Base-by-base conservation (phyloP, 306 rosid genomes). In the Medicago ruthenica region DNA sequence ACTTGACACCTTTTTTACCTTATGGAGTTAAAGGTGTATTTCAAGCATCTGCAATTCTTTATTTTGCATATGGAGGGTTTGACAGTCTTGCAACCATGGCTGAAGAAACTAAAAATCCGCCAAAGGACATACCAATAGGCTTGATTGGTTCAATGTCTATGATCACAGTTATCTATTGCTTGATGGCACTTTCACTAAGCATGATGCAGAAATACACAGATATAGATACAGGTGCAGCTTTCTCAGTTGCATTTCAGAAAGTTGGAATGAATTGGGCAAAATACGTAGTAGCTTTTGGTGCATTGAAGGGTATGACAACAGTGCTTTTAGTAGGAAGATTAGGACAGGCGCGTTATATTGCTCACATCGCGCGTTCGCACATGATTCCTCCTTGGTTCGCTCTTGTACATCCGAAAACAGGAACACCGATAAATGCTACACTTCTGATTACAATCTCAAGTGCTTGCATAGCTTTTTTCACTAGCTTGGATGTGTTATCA, bases 301-400 rank as follows among this genome's bases (percentile, higher is more conserved):
- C 97, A 13, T 47, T 92, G 9, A 90, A 87, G 78, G 96, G 93
- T 2, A 92, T 92, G 93, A 88, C 96, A 24, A 88, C 93, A 54
- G 92, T 92, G 21, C 93, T 92, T 73, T 69, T 92, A 8, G 91
- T 84, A 0, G 93, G 87, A 6, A 72, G 90, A 7, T 54, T 90
- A 6, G 87, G 87, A 51, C 91, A 87, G 58, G 88, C 79, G 3
- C 88, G 92, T 27, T 92, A 90, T 14, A 83, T 70, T 8, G 87
- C 90, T 75, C 97, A 92, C 64, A 90, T 90, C n/a, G 96, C 97
- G 20, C 86, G 93, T 37, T 85, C 88, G 0, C 97, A 87, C 83
- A 90, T 92, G 87, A 88, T 92, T 54, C 92, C 96, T 1, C 97
- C 93, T 15, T 90, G 88, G 92, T 88, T 92, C 82, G 87, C 96